Base-by-base conservation (phyloP, 1,284 basidiomycete species). In the Cutaneotrichosporon mucoides region DNA sequence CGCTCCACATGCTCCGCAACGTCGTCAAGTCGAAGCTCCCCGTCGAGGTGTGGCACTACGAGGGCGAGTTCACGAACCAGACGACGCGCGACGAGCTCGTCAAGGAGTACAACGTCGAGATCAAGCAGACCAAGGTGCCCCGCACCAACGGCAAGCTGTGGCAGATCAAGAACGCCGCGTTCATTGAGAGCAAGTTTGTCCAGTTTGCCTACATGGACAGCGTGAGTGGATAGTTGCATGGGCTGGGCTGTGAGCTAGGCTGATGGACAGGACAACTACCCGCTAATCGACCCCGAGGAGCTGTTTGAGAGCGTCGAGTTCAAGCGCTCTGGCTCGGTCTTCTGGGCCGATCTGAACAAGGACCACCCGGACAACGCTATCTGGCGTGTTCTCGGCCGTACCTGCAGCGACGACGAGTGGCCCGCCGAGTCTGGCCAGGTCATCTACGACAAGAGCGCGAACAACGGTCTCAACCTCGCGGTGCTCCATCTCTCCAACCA, bases 321-420 rank as follows among this genome's bases (percentile, higher is more conserved):
- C 68, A 62, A 73, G 55, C 68, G 78, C 53, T 73, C 68, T 35
- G 71, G 76, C 6, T 71, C 68, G 49, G 80, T 81, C 10, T 80
- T 82, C 66, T 82, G 80, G 80, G 73, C 79, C 2, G 80, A 81
- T 60, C 69, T 80, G 42, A 78, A 79, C 66, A 80, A 80, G 65
- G 81, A 82, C 66, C 76, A 80, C 57, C 76, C 80, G 35, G 75
- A 79, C 57, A 82, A 82, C 56, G 76, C 80, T 1, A 79, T 82
- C 63, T 82, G 76, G 76, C 71, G 80, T 11, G 65, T 80, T 24
- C 62, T 81, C 24, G 77, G 78, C 33, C 65, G 73, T 16, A 66
- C 73, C 41, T 82, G 81, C 63, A 70, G 72, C 13, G 77, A 79
- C 55, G 64, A 71, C 38, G 75, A 80, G 56, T 81, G 79, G 80